These are phyloP conservation scores for Fusarium sulawesiense DNA, from an alignment of 2,329 filamentous ascomycete species.

Conservation along the genomic window DNA sequence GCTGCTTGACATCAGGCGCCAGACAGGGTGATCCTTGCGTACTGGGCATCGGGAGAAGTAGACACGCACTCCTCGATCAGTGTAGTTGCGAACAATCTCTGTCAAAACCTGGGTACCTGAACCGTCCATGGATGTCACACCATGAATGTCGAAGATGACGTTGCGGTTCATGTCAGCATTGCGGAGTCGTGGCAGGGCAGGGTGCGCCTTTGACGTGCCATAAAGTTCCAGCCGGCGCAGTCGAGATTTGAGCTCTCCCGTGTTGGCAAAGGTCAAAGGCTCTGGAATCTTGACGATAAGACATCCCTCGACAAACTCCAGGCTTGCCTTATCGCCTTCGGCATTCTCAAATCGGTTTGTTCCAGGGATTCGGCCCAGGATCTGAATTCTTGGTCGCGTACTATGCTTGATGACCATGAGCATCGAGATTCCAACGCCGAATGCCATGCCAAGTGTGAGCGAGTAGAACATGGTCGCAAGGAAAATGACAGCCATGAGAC, in stretches of 20 bases:
- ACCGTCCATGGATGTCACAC: slow-evolving; percentile 94
- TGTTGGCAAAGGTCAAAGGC: slow-evolving; percentile 96
- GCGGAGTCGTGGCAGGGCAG: slow-evolving; percentile 83
- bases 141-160: slow-evolving; percentile 96
- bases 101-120: slow-evolving; percentile 90
- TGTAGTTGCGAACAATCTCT: slow-evolving; percentile 87
- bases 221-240: slow-evolving; percentile 88
- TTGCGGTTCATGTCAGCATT: slow-evolving; percentile 86
- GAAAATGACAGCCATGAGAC: slow-evolving; percentile 91
- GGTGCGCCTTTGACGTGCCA: slow-evolving; percentile 86
- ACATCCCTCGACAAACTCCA: slow-evolving; percentile 92
- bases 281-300: slow-evolving; percentile 98
- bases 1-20: slow-evolving; percentile 77
- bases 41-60: slow-evolving; percentile 74
- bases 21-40: slow-evolving; percentile 66
- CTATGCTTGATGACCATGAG: slow-evolving; percentile 90
- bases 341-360: slow-evolving; percentile 89
- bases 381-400: slow-evolving; percentile 94
- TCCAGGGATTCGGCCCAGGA: slow-evolving; percentile 87
- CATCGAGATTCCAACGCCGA: slow-evolving; percentile 91
- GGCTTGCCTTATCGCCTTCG: slow-evolving; percentile 74
- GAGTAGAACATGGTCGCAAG: slow-evolving; percentile 95
- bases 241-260: slow-evolving; percentile 87
- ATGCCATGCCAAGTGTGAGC: slow-evolving; percentile 89
- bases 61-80: slow-evolving; percentile 79